Conservation (phyloP, 805 yeast genomes). For the Starmera quercuum region DNA sequence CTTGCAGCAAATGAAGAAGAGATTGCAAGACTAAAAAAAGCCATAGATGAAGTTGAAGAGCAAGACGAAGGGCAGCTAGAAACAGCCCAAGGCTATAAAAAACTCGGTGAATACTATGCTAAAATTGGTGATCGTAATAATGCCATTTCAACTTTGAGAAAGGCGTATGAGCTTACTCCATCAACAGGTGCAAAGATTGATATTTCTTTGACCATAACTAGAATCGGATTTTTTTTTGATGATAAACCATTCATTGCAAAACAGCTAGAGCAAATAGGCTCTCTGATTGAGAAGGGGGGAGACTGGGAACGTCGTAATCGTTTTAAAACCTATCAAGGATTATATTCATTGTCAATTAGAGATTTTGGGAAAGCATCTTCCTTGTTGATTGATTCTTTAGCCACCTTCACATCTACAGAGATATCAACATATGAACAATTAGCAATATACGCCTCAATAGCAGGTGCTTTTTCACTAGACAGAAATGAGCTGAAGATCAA, state of each 20-base stretch:
- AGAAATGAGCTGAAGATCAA: slow-evolving; percentile 79
- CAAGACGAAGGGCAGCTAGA: slow-evolving; percentile 81
- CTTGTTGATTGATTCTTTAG: slow-evolving; percentile 80
- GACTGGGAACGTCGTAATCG: slow-evolving; percentile 99
- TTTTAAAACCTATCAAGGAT: slow-evolving; percentile 85
- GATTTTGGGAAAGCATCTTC: slow-evolving; percentile 81
- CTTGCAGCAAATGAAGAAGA: slow-evolving; percentile 45
- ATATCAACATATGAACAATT: slow-evolving; percentile 83
- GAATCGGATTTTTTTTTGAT: slow-evolving; percentile 85
- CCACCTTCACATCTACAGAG: slow-evolving; percentile 93
- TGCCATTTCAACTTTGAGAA: slow-evolving; percentile 58
- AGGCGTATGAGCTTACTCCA: slow-evolving; percentile 72
- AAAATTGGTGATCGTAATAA: slow-evolving; percentile 72
- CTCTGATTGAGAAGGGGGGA: slow-evolving; percentile 89
- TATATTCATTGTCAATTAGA: slow-evolving; percentile 77
- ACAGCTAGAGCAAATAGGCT: slow-evolving; percentile 65
- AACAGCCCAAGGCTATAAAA: slow-evolving; percentile 64
- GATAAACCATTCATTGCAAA: slow-evolving; percentile 65
- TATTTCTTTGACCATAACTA: slow-evolving; percentile 67
- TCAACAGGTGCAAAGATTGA: slow-evolving; percentile 90
- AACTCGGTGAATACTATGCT: slow-evolving; percentile 84
- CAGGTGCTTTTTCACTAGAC: slow-evolving; percentile 79
- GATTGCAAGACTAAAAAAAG: slow-evolving; percentile 37
- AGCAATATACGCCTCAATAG: slow-evolving; percentile 78
- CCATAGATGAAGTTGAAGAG: slow-evolving; percentile 42